A percentile compares a stretch with the other conserved stretches of the same genome.
phyloP scores from a whole-genome alignment of 306 rosid genomes.

The Lithocarpus polystachyus region DNA sequence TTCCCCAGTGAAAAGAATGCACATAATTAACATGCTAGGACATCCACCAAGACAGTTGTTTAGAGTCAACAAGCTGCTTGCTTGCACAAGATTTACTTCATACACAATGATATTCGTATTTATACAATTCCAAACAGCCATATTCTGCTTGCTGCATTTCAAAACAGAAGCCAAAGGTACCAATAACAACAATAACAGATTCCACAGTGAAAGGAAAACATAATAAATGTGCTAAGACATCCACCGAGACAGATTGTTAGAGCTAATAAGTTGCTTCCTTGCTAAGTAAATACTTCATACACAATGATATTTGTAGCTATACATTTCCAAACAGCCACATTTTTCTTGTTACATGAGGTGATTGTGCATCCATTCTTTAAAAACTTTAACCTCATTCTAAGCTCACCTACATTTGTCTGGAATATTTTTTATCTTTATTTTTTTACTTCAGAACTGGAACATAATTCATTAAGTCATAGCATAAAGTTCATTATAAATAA shows the following conservation, averaged over 20 bases:
- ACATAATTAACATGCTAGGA: neutral
- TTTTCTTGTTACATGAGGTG: neutral
- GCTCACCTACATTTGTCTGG: neutral
- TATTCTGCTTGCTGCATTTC: neutral
- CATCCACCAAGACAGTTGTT: neutral
- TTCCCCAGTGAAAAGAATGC: neutral
- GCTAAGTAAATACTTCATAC: neutral
- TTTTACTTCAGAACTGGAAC: neutral
- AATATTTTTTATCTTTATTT: neutral
- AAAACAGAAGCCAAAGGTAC: neutral
- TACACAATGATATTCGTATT: neutral
- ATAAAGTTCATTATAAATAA: neutral
- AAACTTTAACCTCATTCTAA: neutral
- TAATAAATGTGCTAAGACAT: neutral
- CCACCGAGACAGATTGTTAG: neutral
- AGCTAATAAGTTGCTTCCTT: neutral
- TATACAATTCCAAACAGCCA: neutral
- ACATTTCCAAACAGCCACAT: neutral
- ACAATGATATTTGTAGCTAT: neutral
- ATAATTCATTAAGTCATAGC: neutral
- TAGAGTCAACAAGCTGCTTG: neutral
- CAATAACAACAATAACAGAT: neutral
- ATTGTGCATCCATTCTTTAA: neutral
- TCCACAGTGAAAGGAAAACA: neutral
- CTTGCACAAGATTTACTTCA: neutral